Evolutionary conservation across 768 basidiomycete species (phyloP).

Genomic region (Boletus sp.): DNA sequence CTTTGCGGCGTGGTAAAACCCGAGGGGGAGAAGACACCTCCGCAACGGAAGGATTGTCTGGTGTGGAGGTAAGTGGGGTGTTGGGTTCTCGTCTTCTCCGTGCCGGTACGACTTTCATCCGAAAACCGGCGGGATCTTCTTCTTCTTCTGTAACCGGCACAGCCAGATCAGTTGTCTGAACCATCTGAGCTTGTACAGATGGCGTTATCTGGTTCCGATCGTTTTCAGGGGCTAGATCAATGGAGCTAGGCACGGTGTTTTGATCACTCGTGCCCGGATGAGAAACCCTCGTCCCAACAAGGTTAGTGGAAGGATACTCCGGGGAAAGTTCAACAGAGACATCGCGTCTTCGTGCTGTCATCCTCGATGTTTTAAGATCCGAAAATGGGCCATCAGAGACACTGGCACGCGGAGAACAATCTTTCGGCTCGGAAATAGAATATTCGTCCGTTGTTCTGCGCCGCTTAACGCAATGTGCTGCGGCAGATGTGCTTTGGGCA

Average conservation of each 20-base stretch:
- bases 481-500: background rate
- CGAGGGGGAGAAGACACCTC: background rate
- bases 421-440: background rate
- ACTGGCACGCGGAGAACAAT: background rate
- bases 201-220: background rate
- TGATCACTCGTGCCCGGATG: background rate
- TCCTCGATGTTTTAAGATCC: background rate
- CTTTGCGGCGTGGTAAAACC: background rate
- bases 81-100: background rate
- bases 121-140: background rate
- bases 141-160: background rate
- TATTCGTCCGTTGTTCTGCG: background rate
- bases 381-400: background rate
- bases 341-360: slow-evolving; percentile 1
- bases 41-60: background rate
- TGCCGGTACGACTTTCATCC: background rate
- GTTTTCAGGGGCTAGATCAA: slow-evolving; percentile 2
- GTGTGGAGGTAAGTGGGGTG: background rate
- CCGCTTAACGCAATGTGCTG: slow-evolving; percentile 3
- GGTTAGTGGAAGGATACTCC: background rate
- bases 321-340: background rate
- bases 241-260: slow-evolving; percentile 11
- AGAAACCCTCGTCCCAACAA: background rate
- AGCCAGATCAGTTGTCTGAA: slow-evolving; percentile 4
- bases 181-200: background rate